These are phyloP conservation scores for Cryphonectria japonica DNA, from an alignment of 2,329 filamentous ascomycete species.

Conservation along the genomic window DNA sequence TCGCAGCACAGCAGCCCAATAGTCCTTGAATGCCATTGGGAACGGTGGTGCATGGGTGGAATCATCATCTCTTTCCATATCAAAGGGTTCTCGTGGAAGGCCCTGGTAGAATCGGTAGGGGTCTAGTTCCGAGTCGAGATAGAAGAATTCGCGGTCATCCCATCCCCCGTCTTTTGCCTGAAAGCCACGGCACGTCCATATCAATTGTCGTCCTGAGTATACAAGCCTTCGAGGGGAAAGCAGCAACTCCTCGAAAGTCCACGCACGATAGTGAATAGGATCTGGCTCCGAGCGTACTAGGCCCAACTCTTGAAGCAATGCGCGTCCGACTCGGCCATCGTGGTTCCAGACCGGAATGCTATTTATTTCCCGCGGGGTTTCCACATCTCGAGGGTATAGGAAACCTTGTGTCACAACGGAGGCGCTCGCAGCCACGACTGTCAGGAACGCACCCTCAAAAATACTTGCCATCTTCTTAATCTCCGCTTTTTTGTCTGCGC, in stretches of 20 bases:
- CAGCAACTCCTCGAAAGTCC: neutral
- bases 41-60: neutral
- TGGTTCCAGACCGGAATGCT: neutral
- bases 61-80: neutral
- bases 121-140: constrained; percentile 1
- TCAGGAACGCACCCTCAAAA: neutral
- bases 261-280: neutral
- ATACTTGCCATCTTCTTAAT: constrained; percentile 9
- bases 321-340: neutral
- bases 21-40: neutral
- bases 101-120: neutral
- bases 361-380: neutral
- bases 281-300: neutral
- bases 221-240: constrained; percentile 1
- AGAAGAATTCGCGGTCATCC: neutral
- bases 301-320: neutral
- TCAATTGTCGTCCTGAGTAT: neutral
- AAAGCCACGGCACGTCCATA: constrained; percentile 2
- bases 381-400: neutral
- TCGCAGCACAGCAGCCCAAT: neutral
- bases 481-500: constrained; percentile 11
- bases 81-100: neutral
- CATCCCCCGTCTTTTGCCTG: neutral
- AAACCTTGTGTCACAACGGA: neutral
- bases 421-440: neutral